Evolutionary conservation across 2,329 filamentous ascomycete species (phyloP), one percentile per base, ranked within the genome.

Genomic region (Boeremia exigua): DNA sequence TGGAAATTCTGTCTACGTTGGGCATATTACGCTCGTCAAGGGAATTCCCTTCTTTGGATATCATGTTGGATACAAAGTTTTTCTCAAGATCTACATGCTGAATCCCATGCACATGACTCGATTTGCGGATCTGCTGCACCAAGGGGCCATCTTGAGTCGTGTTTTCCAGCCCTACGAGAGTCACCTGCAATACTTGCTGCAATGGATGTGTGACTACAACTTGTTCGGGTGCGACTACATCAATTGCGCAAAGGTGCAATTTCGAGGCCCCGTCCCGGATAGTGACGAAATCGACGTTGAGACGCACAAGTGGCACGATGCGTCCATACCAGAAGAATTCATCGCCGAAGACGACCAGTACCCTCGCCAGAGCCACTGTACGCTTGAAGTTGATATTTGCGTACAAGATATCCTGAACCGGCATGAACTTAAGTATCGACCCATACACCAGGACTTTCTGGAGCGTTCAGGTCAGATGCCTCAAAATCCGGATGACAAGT

Each of bases 161-260:
- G 83, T 85, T 23, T 89, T 99, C 38, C 94, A 98, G 70, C 94
- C 95, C 0, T 96, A 95, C 70, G 95, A 99, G 77, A 92, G 91
- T 15, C 96, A 99, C 73, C 76, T 98, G 59, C 92, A 96, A 70
- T 98, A 93, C 72, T 79, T 97, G 8, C 82, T 95, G 9, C 96
- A 99, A 76, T 99, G 96, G 85, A 98, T 99, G 95, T 90, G 89
- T 61, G 96, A 99, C 74, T 99, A 96, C 80, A 99, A 97, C 71
- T 80, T 99, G 63, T 98, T 96, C 73, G 96, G 96, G 6, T 99
- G 95, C 71, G 88, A 87, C 52, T 96, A 94, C 67, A 86, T 98
- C 61, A 85, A 94, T 55, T 89, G 87, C 45, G 80, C 80, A 9
- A 90, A 86, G 60, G 85, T 88, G 1, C 82, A 78, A 27, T 97